phyloP scores from a whole-genome alignment of 495 filamentous ascomycete species.

The Peziza echinospora region DNA sequence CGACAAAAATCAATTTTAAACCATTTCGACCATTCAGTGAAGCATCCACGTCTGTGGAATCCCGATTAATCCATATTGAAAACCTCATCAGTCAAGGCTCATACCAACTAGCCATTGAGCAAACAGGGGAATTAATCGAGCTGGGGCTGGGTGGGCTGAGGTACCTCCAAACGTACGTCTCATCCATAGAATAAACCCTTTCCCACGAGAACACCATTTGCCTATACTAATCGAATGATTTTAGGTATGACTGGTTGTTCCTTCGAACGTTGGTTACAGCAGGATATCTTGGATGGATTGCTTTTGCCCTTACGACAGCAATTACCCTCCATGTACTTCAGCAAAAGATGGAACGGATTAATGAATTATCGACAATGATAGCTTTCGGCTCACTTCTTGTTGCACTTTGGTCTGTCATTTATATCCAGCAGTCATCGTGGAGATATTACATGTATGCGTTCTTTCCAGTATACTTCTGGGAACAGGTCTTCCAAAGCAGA shows the following conservation, averaged over 20 bases:
- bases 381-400: slow-evolving; percentile 57
- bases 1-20: slow-evolving; percentile 49
- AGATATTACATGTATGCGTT: slow-evolving; percentile 85
- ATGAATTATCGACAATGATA: not conserved
- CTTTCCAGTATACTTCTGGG: slow-evolving; percentile 91
- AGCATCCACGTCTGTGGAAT: slow-evolving; percentile 38
- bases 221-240: not conserved
- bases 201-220: too few species aligned
- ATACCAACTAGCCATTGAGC: slow-evolving; percentile 52
- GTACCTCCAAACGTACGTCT: slow-evolving; percentile 61
- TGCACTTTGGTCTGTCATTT: slow-evolving; percentile 53
- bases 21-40: slow-evolving; percentile 44
- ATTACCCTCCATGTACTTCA: slow-evolving; percentile 77
- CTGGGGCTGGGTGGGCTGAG: slow-evolving; percentile 63
- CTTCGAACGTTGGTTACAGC: slow-evolving; percentile 70
- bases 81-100: slow-evolving; percentile 40
- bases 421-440: slow-evolving; percentile 53
- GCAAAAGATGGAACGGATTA: not conserved
- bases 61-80: slow-evolving; percentile 45
- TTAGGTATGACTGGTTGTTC: slow-evolving; percentile 86
- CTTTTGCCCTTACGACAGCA: slow-evolving; percentile 79
- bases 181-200: too few species aligned
- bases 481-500: slow-evolving; percentile 71
- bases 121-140: slow-evolving; percentile 53
- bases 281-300: slow-evolving; percentile 95